phyloP scores from a whole-genome alignment of 23 red algal genomes.

The Gracilaria domingensis region DNA sequence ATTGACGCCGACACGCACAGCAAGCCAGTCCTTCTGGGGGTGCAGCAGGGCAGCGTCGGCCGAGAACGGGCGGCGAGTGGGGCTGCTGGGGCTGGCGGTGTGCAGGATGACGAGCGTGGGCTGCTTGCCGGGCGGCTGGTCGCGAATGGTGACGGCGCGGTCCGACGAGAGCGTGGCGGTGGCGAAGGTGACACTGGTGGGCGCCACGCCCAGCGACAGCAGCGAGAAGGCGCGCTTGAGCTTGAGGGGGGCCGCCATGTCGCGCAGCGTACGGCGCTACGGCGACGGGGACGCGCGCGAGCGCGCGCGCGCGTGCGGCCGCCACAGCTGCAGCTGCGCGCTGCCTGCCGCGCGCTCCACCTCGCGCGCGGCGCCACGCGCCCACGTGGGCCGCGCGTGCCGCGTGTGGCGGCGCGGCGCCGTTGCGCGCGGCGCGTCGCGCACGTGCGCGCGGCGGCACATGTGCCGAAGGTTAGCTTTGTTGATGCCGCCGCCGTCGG shows the following conservation, averaged over 20 bases:
- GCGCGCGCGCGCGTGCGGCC: background rate
- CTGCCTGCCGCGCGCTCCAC: no score
- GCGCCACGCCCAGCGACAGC: conserved; percentile 78
- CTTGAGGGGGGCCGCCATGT: conserved; percentile 56
- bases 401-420: no score
- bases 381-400: no score
- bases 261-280: background rate
- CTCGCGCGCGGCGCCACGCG: no score
- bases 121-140: conserved; percentile 20
- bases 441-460: no score
- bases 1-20: conserved; percentile 62
- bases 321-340: background rate
- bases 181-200: conserved; percentile 78
- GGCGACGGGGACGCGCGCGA: no score
- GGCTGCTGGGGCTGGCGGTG: conserved; percentile 56
- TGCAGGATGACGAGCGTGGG: conserved; percentile 77
- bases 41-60: conserved; percentile 89
- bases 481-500: background rate
- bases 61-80: conserved; percentile 81
- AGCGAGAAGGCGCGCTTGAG: conserved; percentile 75
- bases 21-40: conserved; percentile 58
- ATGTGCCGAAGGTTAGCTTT: no score
- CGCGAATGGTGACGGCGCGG: conserved; percentile 76
- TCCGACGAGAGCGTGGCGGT: conserved; percentile 78
- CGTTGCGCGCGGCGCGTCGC: no score